Percentiles rank a stretch among this genome's conserved stretches.
These are phyloP conservation scores for Besnoitia besnoiti DNA, from an alignment of 169 alveolate species.

Conservation along the genomic window DNA sequence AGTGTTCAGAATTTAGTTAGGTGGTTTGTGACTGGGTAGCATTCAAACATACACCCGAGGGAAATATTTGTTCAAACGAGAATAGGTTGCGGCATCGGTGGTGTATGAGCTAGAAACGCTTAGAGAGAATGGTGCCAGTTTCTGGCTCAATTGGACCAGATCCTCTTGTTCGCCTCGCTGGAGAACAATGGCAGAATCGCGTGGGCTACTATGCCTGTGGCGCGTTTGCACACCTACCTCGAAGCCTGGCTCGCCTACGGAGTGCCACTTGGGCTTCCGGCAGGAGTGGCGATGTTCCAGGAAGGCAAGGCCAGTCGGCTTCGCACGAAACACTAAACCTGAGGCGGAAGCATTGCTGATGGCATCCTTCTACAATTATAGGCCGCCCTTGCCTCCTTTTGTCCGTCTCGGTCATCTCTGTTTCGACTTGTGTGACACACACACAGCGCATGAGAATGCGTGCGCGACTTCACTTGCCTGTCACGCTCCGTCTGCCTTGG, in stretches of 20 bases:
- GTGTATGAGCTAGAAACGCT: too few relatives aligned
- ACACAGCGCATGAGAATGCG: background rate
- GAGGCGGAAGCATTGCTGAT: background rate
- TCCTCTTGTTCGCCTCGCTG: background rate
- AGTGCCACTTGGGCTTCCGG: background rate
- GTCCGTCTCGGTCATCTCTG: background rate
- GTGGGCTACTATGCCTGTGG: background rate
- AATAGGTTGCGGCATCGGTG: too few relatives aligned
- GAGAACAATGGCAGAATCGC: background rate
- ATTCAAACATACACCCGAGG: too few relatives aligned
- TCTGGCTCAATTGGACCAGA: background rate
- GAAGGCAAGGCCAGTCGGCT: constrained; percentile 30
- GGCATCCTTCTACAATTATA: background rate
- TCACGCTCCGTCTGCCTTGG: constrained; percentile 36
- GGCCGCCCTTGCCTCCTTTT: background rate
- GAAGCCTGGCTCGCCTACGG: background rate
- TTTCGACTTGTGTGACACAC: background rate
- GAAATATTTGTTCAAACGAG: too few relatives aligned
- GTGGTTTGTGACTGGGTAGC: too few relatives aligned
- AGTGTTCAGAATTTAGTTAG: too few relatives aligned
- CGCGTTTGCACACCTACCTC: background rate
- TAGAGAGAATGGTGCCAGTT: background rate
- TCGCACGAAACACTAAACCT: constrained; percentile 46
- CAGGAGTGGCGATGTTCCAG: background rate
- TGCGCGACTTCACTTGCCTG: constrained; percentile 26